Percentiles rank a stretch among this genome's conserved stretches.
phyloP scores from a whole-genome alignment of 768 basidiomycete species.

The Phlebiopsis gigantea region DNA sequence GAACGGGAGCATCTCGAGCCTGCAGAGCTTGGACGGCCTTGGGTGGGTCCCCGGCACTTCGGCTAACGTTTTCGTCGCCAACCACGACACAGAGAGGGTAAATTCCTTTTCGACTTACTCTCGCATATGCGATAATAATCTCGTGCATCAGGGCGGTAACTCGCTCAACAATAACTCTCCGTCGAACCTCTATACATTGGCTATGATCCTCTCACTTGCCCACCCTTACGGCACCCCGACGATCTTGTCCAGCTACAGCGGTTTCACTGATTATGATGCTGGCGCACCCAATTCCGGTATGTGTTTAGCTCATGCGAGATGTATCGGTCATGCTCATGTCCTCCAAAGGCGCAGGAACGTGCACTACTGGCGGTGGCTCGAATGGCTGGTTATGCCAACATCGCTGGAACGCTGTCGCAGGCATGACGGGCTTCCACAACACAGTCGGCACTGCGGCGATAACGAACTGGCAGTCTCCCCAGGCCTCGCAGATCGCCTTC shows the following conservation, averaged over 20 bases:
- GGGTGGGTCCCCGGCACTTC: constrained; percentile 44
- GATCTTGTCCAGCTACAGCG: constrained; percentile 54
- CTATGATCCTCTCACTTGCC: constrained; percentile 59
- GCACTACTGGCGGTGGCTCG: constrained; percentile 37
- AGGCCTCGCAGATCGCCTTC: constrained; percentile 59
- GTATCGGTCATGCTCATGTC: too few relatives aligned
- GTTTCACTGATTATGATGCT: constrained; percentile 43
- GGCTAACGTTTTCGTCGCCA: constrained; percentile 63
- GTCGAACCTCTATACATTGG: constrained; percentile 58
- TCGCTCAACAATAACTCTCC: constrained; percentile 57
- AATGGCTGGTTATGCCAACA: constrained; percentile 68
- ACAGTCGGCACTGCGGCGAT: constrained; percentile 46
- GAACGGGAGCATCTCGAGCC: constrained; percentile 39
- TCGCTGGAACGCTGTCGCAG: constrained; percentile 49
- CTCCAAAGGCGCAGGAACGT: not conserved
- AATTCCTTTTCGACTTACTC: constrained; percentile 1
- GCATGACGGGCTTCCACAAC: constrained; percentile 61
- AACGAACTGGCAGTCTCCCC: constrained; percentile 54
- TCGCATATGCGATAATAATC: not conserved
- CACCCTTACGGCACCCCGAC: constrained; percentile 65
- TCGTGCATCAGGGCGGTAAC: constrained; percentile 33
- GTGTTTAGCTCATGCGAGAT: too few relatives aligned
- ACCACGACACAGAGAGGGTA: constrained; percentile 66
- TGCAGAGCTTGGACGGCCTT: constrained; percentile 42
- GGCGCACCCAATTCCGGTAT: constrained; percentile 58